Evolutionary conservation across 768 basidiomycete species (phyloP).

Genomic region (Podaxis mareebaensis): DNA sequence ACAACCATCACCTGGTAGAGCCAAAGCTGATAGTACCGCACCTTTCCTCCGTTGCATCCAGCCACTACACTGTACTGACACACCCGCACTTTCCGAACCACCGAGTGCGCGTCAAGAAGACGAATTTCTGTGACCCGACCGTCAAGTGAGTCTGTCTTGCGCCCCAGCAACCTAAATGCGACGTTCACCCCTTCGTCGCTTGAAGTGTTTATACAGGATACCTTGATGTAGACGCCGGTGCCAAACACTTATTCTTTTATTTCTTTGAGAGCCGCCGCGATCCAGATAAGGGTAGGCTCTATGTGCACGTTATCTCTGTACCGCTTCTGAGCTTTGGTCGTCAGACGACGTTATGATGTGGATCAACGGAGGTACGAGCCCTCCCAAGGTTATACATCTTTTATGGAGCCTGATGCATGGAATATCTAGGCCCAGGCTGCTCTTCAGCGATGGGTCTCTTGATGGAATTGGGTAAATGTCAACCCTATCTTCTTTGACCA

Average conservation of each 20-base stretch:
- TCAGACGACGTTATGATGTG: conserved; percentile 61
- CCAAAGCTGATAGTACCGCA: not conserved
- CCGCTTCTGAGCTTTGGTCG: not conserved
- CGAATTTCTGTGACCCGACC: conserved; percentile 55
- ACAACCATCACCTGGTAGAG: not conserved
- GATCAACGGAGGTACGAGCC: conserved; percentile 45
- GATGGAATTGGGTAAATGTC: conserved; percentile 65
- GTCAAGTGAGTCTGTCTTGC: conserved; percentile 39
- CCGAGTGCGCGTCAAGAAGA: conserved; percentile 58
- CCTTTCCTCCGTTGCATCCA: conserved; percentile 4
- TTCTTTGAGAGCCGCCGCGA: conserved; percentile 73
- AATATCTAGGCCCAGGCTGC: conserved; percentile 39
- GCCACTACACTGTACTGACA: conserved; percentile 34
- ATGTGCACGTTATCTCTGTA: not conserved
- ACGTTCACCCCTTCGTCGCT: not conserved
- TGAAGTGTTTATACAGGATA: conserved; percentile 47
- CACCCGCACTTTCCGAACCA: conserved; percentile 55
- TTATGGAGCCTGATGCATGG: not conserved
- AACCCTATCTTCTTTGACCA: not conserved
- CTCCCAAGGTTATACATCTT: not conserved
- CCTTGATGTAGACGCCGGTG: conserved; percentile 56
- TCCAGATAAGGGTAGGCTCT: conserved; percentile 42
- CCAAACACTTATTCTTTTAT: conserved; percentile 74
- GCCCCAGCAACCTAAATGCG: not conserved
- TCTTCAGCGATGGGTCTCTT: conserved; percentile 54